Evolutionary conservation across 495 filamentous ascomycete species (phyloP), one percentile per base, ranked within the genome.

Genomic region (Jackrogersella multiformis): DNA sequence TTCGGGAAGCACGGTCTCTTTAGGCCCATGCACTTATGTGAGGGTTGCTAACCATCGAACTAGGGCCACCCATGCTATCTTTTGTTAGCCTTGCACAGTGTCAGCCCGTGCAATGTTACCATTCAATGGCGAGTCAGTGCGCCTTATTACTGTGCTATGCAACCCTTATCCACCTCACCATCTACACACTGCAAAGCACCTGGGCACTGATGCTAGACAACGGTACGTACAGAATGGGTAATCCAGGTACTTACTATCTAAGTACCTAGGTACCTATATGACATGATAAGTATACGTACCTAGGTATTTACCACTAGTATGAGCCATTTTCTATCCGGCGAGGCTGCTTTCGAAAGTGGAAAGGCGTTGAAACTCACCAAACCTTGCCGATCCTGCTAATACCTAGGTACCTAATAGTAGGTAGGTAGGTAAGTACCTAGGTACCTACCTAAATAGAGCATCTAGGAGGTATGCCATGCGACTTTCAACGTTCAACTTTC

Each of bases 201-300:
- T n/a, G n/a, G n/a, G 56, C 28, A 44, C 30, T 30, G 30, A 69
- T 57, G 56, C 49, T 39, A 69, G 56, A 60, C 66, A 53, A 35
- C 67, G 61, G 56, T 70, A 62, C 61, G 61, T 70, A 70, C 67
- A 70, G 15, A 66, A 70, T 66, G 46, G 67, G 56, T 70, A 70
- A 70, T 38, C 67, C 67, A 70, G 67, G 20, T 58, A 60, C 49
- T 28, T 57, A 0, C 24, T 21, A 41, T 28, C 28, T 52, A 41
- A 30, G 2, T 46, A 38, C 24, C n/a, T n/a, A n/a, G n/a, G n/a
- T n/a, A n/a, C n/a, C n/a, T n/a, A n/a, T n/a, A n/a, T n/a, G n/a
- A n/a, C n/a, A n/a, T n/a, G n/a, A n/a, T n/a, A n/a, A n/a, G n/a
- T n/a, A n/a, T n/a, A n/a, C n/a, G n/a, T n/a, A n/a, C n/a, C n/a